Conservation (phyloP, 495 filamentous ascomycete genomes). For the Oidiodendron maius region DNA sequence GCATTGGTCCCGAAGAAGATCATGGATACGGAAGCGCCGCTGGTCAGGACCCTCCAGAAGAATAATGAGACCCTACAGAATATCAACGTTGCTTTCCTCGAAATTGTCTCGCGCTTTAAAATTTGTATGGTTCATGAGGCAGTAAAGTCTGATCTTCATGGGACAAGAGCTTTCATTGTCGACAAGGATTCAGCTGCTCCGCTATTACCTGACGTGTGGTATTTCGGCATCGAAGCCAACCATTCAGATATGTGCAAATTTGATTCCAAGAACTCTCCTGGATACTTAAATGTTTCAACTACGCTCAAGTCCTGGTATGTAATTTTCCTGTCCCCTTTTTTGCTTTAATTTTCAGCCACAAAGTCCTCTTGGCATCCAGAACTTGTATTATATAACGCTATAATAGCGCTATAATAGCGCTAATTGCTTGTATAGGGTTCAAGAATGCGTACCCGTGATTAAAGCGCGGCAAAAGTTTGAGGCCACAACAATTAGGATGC, state of each 20-base stretch:
- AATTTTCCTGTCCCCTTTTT: not conserved
- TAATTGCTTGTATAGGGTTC: constrained; percentile 17
- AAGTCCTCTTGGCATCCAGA: too few relatives aligned
- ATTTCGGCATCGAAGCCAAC: constrained; percentile 74
- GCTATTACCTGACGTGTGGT: constrained; percentile 65
- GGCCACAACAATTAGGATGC: constrained; percentile 41
- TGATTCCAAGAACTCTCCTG: constrained; percentile 62
- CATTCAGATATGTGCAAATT: constrained; percentile 91
- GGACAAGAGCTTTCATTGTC: constrained; percentile 56
- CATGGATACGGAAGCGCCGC: constrained; percentile 61
- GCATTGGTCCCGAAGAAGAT: constrained; percentile 64
- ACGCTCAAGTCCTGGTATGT: constrained; percentile 60
- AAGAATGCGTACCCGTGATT: constrained; percentile 52
- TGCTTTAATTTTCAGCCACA: too few relatives aligned
- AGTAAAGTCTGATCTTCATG: constrained; percentile 58
- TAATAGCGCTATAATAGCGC: too few relatives aligned
- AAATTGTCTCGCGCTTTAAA: constrained; percentile 61
- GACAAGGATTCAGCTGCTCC: constrained; percentile 72
- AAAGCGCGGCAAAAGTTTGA: constrained; percentile 59
- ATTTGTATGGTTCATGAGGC: constrained; percentile 64
- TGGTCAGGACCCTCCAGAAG: constrained; percentile 65
- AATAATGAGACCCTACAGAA: constrained; percentile 78
- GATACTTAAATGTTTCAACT: constrained; percentile 67
- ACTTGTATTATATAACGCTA: too few relatives aligned
- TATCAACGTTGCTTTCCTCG: constrained; percentile 72